A percentile compares a stretch with the other conserved stretches of the same genome.
These are phyloP conservation scores for Cladorrhinum samala DNA, from an alignment of 495 filamentous ascomycete species.

Conservation along the genomic window DNA sequence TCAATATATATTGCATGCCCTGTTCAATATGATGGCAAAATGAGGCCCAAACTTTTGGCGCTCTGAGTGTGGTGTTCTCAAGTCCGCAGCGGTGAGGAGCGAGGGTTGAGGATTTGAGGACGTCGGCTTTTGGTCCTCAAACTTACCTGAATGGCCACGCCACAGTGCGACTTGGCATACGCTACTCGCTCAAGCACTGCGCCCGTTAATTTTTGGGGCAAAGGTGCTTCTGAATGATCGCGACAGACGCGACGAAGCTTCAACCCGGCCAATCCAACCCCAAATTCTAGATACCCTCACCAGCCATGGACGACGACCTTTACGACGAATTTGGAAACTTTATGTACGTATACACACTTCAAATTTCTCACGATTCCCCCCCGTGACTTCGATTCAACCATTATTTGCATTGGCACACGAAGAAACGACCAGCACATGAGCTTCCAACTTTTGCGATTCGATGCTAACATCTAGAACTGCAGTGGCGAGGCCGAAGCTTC, in stretches of 20 bases:
- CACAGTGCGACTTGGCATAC: background rate
- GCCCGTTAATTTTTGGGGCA: constrained; percentile 14
- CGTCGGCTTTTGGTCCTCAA: background rate
- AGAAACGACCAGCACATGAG: background rate
- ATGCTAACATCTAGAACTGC: constrained; percentile 6
- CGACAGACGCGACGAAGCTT: constrained; percentile 6
- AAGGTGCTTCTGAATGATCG: background rate
- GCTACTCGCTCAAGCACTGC: background rate
- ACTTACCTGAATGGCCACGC: too few relatives aligned
- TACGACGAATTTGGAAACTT: constrained; percentile 37
- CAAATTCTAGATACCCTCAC: constrained; percentile 2
- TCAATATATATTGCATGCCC: too few relatives aligned
- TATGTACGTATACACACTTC: constrained; percentile 16
- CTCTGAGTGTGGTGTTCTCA: too few relatives aligned
- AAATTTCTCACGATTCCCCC: background rate
- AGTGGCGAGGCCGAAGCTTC: constrained; percentile 81
- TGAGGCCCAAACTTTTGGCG: too few relatives aligned
- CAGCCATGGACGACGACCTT: constrained; percentile 32
- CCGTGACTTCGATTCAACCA: background rate
- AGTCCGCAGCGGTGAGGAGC: background rate
- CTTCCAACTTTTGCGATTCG: background rate
- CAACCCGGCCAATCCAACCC: background rate
- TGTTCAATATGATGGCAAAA: too few relatives aligned
- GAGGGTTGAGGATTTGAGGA: background rate
- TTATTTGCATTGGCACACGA: too few relatives aligned